Evolutionary conservation across 805 yeast genomes (phyloP).

Genomic region (Tetrapisispora arboricola): DNA sequence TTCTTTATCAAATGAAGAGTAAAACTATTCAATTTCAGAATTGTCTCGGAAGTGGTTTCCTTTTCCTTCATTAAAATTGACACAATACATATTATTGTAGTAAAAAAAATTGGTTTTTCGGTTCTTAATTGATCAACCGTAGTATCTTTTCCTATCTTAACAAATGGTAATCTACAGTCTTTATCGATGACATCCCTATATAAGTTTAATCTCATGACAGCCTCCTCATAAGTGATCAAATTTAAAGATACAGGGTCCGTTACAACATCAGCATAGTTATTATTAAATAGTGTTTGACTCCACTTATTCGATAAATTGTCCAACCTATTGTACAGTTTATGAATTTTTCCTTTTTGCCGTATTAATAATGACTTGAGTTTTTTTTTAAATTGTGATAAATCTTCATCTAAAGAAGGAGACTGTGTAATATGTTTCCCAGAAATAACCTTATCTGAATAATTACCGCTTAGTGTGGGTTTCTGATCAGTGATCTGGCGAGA

Average conservation of each 20-base stretch:
- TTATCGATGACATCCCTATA: conserved; percentile 41
- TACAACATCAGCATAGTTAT: conserved; percentile 34
- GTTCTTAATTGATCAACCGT: conserved; percentile 39
- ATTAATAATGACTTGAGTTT: conserved; percentile 19
- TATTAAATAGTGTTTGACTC: conserved; percentile 35
- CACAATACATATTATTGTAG: conserved; percentile 53
- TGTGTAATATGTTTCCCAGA: too few species aligned
- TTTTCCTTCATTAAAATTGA: conserved; percentile 33
- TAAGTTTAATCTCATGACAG: conserved; percentile 39
- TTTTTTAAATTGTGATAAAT: conserved; percentile 11
- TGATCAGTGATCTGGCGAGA: too few species aligned
- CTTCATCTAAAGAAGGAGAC: not conserved
- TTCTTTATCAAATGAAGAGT: conserved; percentile 41
- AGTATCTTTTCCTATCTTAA: conserved; percentile 39
- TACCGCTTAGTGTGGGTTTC: too few species aligned
- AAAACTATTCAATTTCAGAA: conserved; percentile 41
- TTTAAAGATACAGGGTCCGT: conserved; percentile 52
- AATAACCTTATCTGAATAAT: too few species aligned
- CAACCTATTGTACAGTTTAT: conserved; percentile 34
- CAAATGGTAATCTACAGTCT: conserved; percentile 39
- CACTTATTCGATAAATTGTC: conserved; percentile 36
- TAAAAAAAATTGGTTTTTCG: conserved; percentile 50
- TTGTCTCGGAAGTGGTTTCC: conserved; percentile 30
- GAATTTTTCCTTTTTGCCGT: conserved; percentile 26
- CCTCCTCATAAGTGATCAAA: conserved; percentile 48